phyloP scores from a whole-genome alignment of 345 rosid genomes.

The Eucalyptus tenuipes region DNA sequence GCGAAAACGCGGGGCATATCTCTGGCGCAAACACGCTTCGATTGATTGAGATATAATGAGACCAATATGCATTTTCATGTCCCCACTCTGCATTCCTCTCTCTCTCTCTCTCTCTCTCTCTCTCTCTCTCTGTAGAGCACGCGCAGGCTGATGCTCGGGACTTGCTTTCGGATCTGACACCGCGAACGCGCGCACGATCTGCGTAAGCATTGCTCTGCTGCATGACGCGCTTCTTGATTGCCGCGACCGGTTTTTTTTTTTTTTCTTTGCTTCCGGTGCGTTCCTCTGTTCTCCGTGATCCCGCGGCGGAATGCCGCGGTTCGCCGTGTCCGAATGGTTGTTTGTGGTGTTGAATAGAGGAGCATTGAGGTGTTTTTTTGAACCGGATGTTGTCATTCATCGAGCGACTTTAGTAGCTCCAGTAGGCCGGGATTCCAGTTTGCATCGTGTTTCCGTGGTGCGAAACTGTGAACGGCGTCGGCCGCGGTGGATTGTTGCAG shows the following conservation, averaged over 20 bases:
- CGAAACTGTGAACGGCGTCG: not conserved
- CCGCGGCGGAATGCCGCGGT: not conserved
- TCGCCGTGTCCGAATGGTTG: not conserved
- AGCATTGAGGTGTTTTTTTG: not conserved
- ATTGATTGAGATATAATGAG: not conserved
- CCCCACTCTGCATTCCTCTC: slow-evolving; percentile 1
- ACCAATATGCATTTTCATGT: not conserved
- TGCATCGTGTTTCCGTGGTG: not conserved
- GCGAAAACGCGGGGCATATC: not conserved
- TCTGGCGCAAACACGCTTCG: not conserved
- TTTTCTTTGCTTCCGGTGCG: not conserved
- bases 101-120: not conserved
- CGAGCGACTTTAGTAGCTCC: not conserved
- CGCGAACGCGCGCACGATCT: not conserved
- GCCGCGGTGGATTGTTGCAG: not conserved
- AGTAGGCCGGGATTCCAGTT: not conserved
- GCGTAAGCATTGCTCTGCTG: not conserved
- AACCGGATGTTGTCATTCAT: not conserved
- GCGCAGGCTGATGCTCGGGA: not conserved
- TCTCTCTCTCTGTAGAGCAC: not conserved
- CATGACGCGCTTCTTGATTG: not conserved
- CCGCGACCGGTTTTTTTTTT: not conserved
- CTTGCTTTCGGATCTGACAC: not conserved
- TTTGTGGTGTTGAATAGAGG: not conserved
- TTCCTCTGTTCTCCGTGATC: not conserved